Percentiles rank a stretch among this genome's conserved stretches.
phyloP scores from a whole-genome alignment of 2,329 filamentous ascomycete genomes.

The Rhynchosporium agropyri region DNA sequence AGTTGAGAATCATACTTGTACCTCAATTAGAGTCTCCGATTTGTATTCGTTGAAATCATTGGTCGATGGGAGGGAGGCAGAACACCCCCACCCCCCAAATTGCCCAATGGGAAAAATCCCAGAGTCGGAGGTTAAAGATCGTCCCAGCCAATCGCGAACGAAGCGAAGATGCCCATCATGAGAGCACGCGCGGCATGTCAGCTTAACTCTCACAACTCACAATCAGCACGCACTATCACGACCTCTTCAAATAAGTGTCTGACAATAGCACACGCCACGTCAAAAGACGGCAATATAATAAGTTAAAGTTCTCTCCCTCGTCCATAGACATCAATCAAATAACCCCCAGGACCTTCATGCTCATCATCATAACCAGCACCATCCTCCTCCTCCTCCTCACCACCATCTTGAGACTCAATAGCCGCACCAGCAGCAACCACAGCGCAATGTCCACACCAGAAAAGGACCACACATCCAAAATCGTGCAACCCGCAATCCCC shows the following conservation, averaged over 20 bases:
- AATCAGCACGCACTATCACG: not conserved
- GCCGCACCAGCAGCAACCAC: not conserved
- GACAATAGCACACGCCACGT: not conserved
- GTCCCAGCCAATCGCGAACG: not conserved
- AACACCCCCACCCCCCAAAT: too few species aligned
- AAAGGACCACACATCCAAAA: slow-evolving; percentile 10
- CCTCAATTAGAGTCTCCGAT: too few species aligned
- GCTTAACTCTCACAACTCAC: not conserved
- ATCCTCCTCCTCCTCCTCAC: not conserved
- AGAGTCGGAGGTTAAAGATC: not conserved
- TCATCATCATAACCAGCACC: slow-evolving; percentile 8
- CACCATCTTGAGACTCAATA: not conserved
- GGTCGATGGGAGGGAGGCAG: too few species aligned
- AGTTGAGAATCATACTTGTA: too few species aligned
- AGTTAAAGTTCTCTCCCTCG: not conserved
- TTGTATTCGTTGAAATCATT: too few species aligned
- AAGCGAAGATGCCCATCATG: not conserved
- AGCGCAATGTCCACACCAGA: slow-evolving; percentile 13
- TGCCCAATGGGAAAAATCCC: too few species aligned
- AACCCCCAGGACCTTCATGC: not conserved
- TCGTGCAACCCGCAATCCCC: slow-evolving; percentile 28
- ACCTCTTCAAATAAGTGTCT: not conserved
- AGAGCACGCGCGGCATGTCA: too few species aligned
- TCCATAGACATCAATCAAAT: not conserved
- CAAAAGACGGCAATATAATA: not conserved